phyloP scores from a whole-genome alignment of 2,329 filamentous ascomycete genomes.

The Monilinia aucupariae region DNA sequence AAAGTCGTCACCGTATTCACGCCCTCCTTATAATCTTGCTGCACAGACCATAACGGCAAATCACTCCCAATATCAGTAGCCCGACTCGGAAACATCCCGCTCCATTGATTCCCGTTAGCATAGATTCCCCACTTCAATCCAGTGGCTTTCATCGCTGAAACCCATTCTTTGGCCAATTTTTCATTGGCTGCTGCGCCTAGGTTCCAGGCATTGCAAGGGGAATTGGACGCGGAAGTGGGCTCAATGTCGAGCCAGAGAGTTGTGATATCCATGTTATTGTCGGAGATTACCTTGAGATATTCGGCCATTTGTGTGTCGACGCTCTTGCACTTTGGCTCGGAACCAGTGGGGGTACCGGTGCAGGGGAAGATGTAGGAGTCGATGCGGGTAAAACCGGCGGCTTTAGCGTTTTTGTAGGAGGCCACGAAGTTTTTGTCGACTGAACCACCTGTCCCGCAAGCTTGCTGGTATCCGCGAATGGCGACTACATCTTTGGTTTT shows the following conservation, averaged over 20 bases:
- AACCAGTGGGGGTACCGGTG: constrained; percentile 25
- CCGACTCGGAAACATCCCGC: constrained; percentile 24
- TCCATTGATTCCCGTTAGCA: constrained; percentile 32
- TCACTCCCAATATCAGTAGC: constrained; percentile 27
- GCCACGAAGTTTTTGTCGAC: constrained; percentile 24
- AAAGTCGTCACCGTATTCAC: constrained; percentile 26
- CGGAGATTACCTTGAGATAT: constrained; percentile 22
- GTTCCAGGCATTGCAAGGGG: constrained; percentile 28
- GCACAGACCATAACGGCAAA: constrained; percentile 30
- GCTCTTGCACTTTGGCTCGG: constrained; percentile 24
- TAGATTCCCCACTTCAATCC: constrained; percentile 28
- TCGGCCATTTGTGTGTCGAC: constrained; percentile 25
- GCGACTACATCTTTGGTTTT: constrained; percentile 20
- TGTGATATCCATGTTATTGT: constrained; percentile 22
- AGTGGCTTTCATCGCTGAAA: constrained; percentile 22
- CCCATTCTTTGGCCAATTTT: constrained; percentile 27
- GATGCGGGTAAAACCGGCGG: constrained; percentile 24
- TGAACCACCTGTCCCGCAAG: constrained; percentile 22
- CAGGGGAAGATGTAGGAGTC: constrained; percentile 31
- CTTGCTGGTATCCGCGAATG: constrained; percentile 24
- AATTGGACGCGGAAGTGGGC: constrained; percentile 16
- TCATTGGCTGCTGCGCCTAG: constrained; percentile 23
- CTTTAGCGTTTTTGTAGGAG: constrained; percentile 24
- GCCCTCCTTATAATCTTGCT: constrained; percentile 23
- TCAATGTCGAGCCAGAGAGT: constrained; percentile 30